Conservation (phyloP, 176 grass and related monocot genomes). For the Juncus effusus region DNA sequence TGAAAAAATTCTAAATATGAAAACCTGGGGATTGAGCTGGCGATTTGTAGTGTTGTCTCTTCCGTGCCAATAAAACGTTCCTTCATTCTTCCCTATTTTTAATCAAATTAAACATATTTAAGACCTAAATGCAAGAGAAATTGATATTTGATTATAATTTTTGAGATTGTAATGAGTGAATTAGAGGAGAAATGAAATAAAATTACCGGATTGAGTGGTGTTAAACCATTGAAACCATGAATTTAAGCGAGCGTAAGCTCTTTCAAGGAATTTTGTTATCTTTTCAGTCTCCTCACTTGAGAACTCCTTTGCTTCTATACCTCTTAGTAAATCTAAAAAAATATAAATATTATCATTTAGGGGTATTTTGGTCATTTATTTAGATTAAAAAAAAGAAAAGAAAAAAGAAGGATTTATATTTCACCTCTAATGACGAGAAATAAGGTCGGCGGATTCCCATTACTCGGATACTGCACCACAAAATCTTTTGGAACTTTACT, state of each 20-base stretch:
- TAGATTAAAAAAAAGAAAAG: slow-evolving; percentile 20
- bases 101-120: background rate
- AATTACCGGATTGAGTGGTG: slow-evolving; percentile 74
- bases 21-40: slow-evolving; percentile 93
- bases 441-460: slow-evolving; percentile 91
- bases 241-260: slow-evolving; percentile 69
- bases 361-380: background rate
- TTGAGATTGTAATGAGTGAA: too few relatives aligned
- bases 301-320: slow-evolving; percentile 55
- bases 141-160: too few relatives aligned
- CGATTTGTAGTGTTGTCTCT: slow-evolving; percentile 73
- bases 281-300: slow-evolving; percentile 58
- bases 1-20: slow-evolving; percentile 7
- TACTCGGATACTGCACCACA: slow-evolving; percentile 92
- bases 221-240: slow-evolving; percentile 99
- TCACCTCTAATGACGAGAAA: slow-evolving; percentile 83
- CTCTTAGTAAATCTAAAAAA: slow-evolving; percentile 63
- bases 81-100: slow-evolving; percentile 55
- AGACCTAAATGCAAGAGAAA: background rate
- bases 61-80: slow-evolving; percentile 99
- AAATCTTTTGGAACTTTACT: slow-evolving; percentile 94
- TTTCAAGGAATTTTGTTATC: slow-evolving; percentile 74
- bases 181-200: slow-evolving; percentile 4
- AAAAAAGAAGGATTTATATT: background rate
- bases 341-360: background rate